A percentile compares a stretch with the other conserved stretches of the same genome.
phyloP scores from a whole-genome alignment of 2,329 filamentous ascomycete genomes.

The Pseudogymnoascus sp. region DNA sequence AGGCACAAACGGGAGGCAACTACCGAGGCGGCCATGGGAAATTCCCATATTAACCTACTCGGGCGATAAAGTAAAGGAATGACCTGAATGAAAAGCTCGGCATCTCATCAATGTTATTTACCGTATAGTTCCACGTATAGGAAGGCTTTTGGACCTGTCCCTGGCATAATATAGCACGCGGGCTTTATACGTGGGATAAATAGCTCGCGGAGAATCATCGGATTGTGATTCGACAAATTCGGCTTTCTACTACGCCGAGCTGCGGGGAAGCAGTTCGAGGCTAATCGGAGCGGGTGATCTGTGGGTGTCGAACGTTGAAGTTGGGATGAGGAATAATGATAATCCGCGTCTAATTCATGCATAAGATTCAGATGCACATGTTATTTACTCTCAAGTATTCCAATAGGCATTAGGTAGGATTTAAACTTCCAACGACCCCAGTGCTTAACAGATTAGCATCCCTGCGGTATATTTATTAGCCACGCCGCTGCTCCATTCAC shows the following conservation, averaged over 20 bases:
- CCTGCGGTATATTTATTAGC: no score
- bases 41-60: background rate
- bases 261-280: background rate
- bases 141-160: background rate
- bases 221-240: background rate
- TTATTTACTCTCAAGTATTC: no score
- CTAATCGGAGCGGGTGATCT: background rate
- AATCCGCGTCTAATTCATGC: background rate
- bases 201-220: background rate
- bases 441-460: no score
- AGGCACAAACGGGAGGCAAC: background rate
- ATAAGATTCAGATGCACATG: background rate
- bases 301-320: background rate
- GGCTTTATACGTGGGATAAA: constrained; percentile 3
- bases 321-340: background rate
- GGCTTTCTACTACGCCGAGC: background rate
- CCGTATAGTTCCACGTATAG: background rate
- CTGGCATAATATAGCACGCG: background rate
- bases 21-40: background rate
- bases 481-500: no score
- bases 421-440: no score
- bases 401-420: no score
- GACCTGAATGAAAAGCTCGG: background rate
- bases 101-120: background rate
- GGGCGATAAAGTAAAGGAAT: background rate